phyloP scores from a whole-genome alignment of 176 grass and related monocot genomes.

The Chloris gayana region DNA sequence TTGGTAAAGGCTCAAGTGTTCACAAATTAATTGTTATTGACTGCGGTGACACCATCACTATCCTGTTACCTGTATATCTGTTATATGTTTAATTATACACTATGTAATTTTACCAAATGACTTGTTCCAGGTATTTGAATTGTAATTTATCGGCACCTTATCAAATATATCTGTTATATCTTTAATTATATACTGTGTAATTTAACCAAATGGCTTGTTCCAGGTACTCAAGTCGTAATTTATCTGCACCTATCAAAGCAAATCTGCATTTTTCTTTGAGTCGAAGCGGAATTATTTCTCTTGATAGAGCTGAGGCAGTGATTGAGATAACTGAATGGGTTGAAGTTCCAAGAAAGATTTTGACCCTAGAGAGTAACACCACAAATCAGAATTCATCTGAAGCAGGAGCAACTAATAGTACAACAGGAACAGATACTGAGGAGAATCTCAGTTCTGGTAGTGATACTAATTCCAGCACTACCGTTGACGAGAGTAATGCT shows the following conservation, averaged over 20 bases:
- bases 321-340: conserved; percentile 99
- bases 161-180: no score
- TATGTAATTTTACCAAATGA: conserved; percentile 23
- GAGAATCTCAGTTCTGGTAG: conserved; percentile 50
- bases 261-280: conserved; percentile 98
- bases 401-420: conserved; percentile 51
- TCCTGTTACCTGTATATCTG: conserved; percentile 4
- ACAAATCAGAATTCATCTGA: conserved; percentile 63
- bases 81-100: conserved; percentile 23
- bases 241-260: conserved; percentile 95
- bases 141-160: conserved; percentile 94
- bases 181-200: conserved; percentile 8
- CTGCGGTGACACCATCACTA: neutral
- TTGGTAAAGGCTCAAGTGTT: conserved; percentile 18
- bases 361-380: conserved; percentile 68
- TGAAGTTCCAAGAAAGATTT: conserved; percentile 89
- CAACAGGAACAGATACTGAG: conserved; percentile 46
- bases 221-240: conserved; percentile 85
- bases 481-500: conserved; percentile 48
- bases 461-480: conserved; percentile 42
- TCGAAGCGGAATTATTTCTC: conserved; percentile 92
- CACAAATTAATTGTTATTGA: conserved; percentile 6
- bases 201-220: conserved; percentile 32
- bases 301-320: conserved; percentile 91
- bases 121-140: conserved; percentile 64